Conservation (phyloP, 352 stramenopile species). For the Globisporangium abappressorium region DNA sequence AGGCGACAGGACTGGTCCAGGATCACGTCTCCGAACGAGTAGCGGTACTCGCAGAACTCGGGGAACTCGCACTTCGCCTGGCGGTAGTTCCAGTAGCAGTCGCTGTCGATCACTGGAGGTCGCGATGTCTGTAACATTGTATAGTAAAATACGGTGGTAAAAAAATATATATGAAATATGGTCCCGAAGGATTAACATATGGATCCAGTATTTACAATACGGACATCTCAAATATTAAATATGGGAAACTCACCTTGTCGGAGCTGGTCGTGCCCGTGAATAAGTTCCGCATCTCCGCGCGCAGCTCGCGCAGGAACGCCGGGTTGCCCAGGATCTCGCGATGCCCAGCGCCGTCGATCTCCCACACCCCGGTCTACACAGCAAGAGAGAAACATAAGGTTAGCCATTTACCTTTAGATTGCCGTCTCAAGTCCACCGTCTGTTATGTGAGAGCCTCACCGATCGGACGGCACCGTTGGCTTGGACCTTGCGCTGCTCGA, state of each 20-base stretch:
- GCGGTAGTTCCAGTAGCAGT: conserved; percentile 87
- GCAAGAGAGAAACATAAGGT: neutral
- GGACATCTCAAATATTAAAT: neutral
- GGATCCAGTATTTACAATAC: neutral
- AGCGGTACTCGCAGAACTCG: conserved; percentile 81
- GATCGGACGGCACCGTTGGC: conserved; percentile 25
- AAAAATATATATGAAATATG: neutral
- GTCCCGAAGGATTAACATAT: neutral
- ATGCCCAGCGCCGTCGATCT: conserved; percentile 68
- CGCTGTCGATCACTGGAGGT: conserved; percentile 62
- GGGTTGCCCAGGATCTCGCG: conserved; percentile 73
- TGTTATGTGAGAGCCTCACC: conserved; percentile 18
- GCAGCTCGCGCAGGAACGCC: conserved; percentile 71
- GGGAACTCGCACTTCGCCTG: conserved; percentile 66
- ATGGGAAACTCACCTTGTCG: conserved; percentile 29
- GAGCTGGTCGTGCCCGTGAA: conserved; percentile 52
- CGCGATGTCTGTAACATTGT: conserved; percentile 32
- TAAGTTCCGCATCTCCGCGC: conserved; percentile 62
- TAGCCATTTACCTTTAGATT: neutral
- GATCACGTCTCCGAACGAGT: conserved; percentile 76
- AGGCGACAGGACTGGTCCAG: conserved; percentile 81
- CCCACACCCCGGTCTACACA: conserved; percentile 72
- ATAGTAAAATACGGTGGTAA: neutral
- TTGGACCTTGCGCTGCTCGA: conserved; percentile 47
- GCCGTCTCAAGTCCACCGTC: neutral